Percentiles rank a stretch among this genome's conserved stretches.
phyloP scores from a whole-genome alignment of 176 grass and related monocot genomes.

The Oryza nivara region DNA sequence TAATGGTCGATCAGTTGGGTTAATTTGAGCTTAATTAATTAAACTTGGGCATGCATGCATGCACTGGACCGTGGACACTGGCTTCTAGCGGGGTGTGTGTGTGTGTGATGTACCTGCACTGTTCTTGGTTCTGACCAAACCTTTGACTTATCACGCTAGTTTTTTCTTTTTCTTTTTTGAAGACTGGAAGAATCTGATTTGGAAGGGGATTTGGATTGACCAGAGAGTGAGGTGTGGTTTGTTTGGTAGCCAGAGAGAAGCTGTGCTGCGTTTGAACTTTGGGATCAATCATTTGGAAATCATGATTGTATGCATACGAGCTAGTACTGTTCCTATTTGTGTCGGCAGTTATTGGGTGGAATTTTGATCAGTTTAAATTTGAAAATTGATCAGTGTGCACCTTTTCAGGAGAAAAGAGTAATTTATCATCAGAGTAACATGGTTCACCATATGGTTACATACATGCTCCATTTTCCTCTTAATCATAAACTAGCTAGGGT shows the following conservation, averaged over 20 bases:
- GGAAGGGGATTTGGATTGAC: conserved; percentile 39
- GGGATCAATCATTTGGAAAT: conserved; percentile 48
- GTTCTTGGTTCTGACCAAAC: conserved; percentile 16
- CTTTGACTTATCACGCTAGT: background rate
- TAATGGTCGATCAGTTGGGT: background rate
- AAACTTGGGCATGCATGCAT: background rate
- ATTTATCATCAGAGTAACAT: background rate
- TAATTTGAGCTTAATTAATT: background rate
- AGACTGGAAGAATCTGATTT: conserved; percentile 27
- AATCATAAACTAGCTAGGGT: no score
- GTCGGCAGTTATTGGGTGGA: background rate
- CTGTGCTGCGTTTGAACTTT: conserved; percentile 34
- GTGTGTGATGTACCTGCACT: background rate
- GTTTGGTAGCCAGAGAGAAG: conserved; percentile 34
- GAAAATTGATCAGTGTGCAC: background rate
- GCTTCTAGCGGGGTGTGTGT: background rate
- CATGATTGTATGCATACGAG: background rate
- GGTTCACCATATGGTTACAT: background rate
- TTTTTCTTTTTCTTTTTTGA: background rate
- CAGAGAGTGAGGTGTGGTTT: conserved; percentile 3
- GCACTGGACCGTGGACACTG: background rate
- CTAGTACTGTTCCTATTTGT: no score
- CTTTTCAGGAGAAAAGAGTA: no score
- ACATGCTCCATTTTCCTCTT: no score
- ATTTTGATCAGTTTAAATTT: background rate